phyloP scores from a whole-genome alignment of 345 rosid genomes.

The Aurinia saxatilis region DNA sequence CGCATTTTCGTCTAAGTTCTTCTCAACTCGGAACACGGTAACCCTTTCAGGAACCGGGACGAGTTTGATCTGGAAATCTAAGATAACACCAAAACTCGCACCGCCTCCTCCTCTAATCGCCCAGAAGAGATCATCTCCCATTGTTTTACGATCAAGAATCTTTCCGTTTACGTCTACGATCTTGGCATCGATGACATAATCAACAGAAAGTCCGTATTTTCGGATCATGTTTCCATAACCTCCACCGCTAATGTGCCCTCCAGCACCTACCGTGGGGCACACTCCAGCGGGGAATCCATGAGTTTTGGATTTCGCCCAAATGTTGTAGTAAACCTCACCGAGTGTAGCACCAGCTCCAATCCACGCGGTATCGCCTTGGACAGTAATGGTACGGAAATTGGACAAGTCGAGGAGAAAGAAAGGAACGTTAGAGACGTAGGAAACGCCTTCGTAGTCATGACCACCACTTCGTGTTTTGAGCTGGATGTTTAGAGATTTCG shows the following conservation, averaged over 20 bases:
- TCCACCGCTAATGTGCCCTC: conserved; percentile 58
- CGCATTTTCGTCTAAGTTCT: conserved; percentile 29
- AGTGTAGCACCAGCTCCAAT: conserved; percentile 41
- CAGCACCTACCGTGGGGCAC: conserved; percentile 58
- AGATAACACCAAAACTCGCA: conserved; percentile 48
- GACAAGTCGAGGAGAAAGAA: conserved; percentile 48
- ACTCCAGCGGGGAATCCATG: conserved; percentile 53
- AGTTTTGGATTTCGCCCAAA: conserved; percentile 33
- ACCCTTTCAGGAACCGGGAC: conserved; percentile 45
- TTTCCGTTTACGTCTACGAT: conserved; percentile 44
- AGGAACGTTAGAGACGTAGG: conserved; percentile 34
- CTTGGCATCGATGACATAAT: conserved; percentile 46
- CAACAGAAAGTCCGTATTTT: conserved; percentile 49
- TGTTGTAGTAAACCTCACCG: conserved; percentile 48
- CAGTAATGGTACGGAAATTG: conserved; percentile 29
- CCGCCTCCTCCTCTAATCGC: conserved; percentile 57
- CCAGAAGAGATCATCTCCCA: conserved; percentile 68
- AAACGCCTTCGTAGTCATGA: conserved; percentile 51
- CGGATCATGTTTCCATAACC: conserved; percentile 58
- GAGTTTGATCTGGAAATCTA: conserved; percentile 41
- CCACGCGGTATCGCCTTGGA: conserved; percentile 31
- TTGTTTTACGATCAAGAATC: conserved; percentile 36
- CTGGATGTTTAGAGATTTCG: conserved; percentile 28
- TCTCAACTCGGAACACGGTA: conserved; percentile 39
- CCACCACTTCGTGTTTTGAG: conserved; percentile 44